A percentile compares a stretch with the other conserved stretches of the same genome.
Conservation (phyloP, 2,329 filamentous ascomycete genomes). For the Xylaria sp. region DNA sequence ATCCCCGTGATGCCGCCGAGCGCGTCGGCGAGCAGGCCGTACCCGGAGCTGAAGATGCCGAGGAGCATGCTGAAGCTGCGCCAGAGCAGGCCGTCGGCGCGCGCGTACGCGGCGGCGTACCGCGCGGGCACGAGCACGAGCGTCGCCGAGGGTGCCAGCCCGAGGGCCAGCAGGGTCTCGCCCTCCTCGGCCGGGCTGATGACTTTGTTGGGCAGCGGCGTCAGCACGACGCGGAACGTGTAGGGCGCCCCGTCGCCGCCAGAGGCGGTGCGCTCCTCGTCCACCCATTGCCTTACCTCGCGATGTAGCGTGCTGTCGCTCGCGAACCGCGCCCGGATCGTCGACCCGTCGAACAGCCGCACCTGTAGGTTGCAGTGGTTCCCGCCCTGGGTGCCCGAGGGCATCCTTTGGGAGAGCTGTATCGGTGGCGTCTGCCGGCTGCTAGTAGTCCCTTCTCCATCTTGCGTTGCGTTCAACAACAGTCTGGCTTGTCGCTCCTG, state of each 20-base stretch:
- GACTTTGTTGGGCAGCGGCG: constrained; percentile 73
- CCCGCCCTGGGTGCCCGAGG: constrained; percentile 16
- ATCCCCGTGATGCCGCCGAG: constrained; percentile 33
- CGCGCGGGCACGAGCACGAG: constrained; percentile 76
- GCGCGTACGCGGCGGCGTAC: constrained; percentile 46
- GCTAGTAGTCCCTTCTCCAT: constrained; percentile 18
- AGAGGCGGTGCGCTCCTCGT: constrained; percentile 59
- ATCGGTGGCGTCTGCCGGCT: constrained; percentile 13
- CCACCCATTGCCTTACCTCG: constrained; percentile 78
- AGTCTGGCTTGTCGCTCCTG: constrained; percentile 46
- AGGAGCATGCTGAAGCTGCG: constrained; percentile 22
- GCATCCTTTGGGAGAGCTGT: constrained; percentile 20
- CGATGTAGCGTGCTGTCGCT: constrained; percentile 62
- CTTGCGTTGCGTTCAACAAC: constrained; percentile 27
- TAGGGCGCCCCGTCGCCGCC: constrained; percentile 69
- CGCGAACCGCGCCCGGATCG: constrained; percentile 72
- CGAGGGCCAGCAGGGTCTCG: constrained; percentile 68
- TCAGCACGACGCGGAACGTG: constrained; percentile 81
- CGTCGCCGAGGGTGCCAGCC: constrained; percentile 77
- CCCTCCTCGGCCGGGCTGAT: constrained; percentile 77
- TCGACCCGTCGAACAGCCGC: constrained; percentile 81
- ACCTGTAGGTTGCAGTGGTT: constrained; percentile 69
- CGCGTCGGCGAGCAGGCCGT: constrained; percentile 23
- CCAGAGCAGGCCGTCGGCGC: constrained; percentile 36
- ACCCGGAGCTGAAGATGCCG: constrained; percentile 23